Base-by-base conservation (phyloP, 805 yeast species). In the Diddensiella caesifluorescens region DNA sequence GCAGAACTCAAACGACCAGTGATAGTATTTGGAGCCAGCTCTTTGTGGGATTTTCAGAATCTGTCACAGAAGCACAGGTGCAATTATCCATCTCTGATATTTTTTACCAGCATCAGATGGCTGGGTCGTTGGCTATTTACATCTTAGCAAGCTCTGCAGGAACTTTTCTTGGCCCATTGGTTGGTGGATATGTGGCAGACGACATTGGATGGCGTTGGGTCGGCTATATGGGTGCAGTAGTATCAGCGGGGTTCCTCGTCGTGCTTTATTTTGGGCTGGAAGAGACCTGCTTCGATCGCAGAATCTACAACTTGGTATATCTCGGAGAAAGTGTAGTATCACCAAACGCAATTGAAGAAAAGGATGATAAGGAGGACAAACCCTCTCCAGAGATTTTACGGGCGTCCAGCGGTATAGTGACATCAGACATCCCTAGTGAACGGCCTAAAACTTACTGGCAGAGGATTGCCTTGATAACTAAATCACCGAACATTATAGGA, bases 1-100 rank as follows among this genome's bases (percentile, higher is more conserved):
- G 80, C 2, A 62, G 65, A 27, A 65, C 80, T 18, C 71, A 64
- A 35, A 57, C 54, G 4, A 73, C 82, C 0, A 47, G 70, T 5
- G 90, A 81, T 56, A 74, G 86, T 0, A 73, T 83, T 33, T 80
- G 86, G 86, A 79, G 85, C 1, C 90, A 83, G 60, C 61, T 83
- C 32, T 82, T 83, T 59, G 85, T 81, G 16, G 92, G 92, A n/a
- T 78, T 81, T 15, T 71, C 80, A n/a, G 90, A 83, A 59, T 73
- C 84, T n/a, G 81, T 85, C 58, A 83, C 82, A 22, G 94, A 84
- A 59, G 78, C 87, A 3, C 80, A 87, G 59, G 46, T 88, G 72
- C 65, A 71, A 76, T 51, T 80, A 77, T 35, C 70, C 69, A 50
- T 74, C 16, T 68, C 85, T 3, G 95, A 86, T 59, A 74, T 83